These are phyloP conservation scores for Linnemannia hyalina DNA, from an alignment of 192 early-diverging fungal genomes.

Conservation along the genomic window DNA sequence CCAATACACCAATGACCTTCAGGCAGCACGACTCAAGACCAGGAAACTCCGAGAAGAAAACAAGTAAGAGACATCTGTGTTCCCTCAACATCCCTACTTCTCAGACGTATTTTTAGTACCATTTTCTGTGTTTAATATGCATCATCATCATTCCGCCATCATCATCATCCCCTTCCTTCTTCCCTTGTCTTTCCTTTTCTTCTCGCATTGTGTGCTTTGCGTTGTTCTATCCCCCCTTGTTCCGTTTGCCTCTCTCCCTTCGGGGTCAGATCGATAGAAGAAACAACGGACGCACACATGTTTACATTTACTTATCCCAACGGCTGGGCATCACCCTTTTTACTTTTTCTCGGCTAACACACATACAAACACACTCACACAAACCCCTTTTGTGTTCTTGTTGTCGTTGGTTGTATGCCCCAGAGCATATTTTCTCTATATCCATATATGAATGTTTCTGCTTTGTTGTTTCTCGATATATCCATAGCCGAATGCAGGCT, in stretches of 20 bases:
- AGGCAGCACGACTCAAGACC: slow-evolving; percentile 48
- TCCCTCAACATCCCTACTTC: neutral
- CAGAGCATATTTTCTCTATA: neutral
- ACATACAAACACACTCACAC: neutral
- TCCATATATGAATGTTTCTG: neutral
- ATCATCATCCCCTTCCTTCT: neutral
- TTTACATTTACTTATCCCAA: neutral
- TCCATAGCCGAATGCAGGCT: neutral
- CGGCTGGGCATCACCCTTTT: neutral
- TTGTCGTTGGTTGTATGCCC: neutral
- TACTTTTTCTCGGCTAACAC: neutral
- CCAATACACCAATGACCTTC: slow-evolving; percentile 47
- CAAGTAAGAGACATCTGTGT: slow-evolving; percentile 35
- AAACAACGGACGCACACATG: neutral
- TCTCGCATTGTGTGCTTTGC: neutral
- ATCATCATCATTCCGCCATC: slow-evolving; percentile 1
- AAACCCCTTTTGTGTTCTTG: neutral
- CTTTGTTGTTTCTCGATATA: neutral
- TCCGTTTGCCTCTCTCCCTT: slow-evolving; percentile 1
- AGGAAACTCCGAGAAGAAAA: slow-evolving; percentile 59
- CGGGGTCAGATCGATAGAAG: neutral
- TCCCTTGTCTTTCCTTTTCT: neutral
- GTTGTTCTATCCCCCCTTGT: slow-evolving; percentile 4
- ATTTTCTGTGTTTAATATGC: neutral
- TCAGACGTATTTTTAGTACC: neutral